Conservation (phyloP, 1,139 yeast species). For the Pichia sp. region DNA sequence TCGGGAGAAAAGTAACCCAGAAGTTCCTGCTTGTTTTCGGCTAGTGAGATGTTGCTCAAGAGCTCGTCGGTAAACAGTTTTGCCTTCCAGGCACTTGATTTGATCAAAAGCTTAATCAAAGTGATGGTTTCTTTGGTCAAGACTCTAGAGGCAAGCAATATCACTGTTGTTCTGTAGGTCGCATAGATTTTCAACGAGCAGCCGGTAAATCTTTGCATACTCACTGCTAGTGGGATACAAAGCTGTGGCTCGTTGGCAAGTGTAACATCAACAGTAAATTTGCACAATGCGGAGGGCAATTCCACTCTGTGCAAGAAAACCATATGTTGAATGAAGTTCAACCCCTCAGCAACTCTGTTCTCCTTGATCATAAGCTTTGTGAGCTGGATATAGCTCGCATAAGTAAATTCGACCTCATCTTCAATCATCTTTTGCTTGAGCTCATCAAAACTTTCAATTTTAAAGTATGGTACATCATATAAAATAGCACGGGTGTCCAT, state of each 20-base stretch:
- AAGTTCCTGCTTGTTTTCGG: not conserved
- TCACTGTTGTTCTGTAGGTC: not conserved
- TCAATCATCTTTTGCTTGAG: not conserved
- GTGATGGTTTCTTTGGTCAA: not conserved
- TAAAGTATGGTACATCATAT: not conserved
- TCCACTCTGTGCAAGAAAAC: conserved; percentile 4
- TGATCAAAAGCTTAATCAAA: conserved; percentile 2
- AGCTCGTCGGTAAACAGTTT: not conserved
- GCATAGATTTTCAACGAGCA: conserved; percentile 9
- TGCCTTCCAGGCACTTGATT: conserved; percentile 2
- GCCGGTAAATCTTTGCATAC: conserved; percentile 14
- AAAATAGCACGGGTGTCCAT: not conserved
- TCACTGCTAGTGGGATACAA: conserved; percentile 11
- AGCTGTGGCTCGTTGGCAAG: conserved; percentile 6
- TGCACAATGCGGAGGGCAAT: conserved; percentile 9
- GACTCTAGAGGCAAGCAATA: not conserved
- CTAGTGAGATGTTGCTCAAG: not conserved
- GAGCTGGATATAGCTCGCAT: conserved; percentile 9
- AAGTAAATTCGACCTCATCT: conserved; percentile 6
- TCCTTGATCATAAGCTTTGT: conserved; percentile 14
- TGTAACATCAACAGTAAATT: conserved; percentile 9
- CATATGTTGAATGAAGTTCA: conserved; percentile 9
- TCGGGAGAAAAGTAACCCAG: not conserved
- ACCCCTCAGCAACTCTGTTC: conserved; percentile 15
- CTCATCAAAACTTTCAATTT: conserved; percentile 5